Percentiles rank a stretch among this genome's conserved stretches.
Evolutionary conservation across 495 filamentous ascomycete genomes (phyloP).

Genomic region (Podospora bellae-mahoneyi): DNA sequence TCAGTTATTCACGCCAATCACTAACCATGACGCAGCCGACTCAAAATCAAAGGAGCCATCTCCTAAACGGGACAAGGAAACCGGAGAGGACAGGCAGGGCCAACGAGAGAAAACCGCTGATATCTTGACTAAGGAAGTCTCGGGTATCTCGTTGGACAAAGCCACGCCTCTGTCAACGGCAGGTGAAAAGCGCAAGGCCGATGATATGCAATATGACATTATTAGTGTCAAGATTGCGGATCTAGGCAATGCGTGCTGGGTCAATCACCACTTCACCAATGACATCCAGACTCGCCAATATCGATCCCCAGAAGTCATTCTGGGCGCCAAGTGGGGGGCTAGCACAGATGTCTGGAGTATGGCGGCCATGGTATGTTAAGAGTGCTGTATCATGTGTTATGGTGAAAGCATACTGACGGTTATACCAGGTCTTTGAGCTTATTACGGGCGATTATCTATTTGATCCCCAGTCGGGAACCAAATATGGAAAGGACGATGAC

Average conservation of each 20-base stretch:
- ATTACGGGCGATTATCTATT: conserved; percentile 99
- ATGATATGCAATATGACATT: conserved; percentile 58
- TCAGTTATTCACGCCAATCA: background rate
- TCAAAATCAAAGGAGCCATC: conserved; percentile 54
- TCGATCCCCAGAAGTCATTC: conserved; percentile 92
- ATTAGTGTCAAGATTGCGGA: conserved; percentile 99
- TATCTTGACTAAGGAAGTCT: conserved; percentile 84
- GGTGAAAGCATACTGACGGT: conserved; percentile 5
- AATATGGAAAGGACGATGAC: conserved; percentile 99
- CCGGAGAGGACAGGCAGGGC: conserved; percentile 70
- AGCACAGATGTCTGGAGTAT: conserved; percentile 99
- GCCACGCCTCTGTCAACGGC: conserved; percentile 39
- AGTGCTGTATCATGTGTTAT: background rate
- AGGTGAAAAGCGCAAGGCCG: conserved; percentile 50
- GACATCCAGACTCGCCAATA: conserved; percentile 99
- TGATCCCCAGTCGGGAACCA: conserved; percentile 96
- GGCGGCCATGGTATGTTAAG: conserved; percentile 82
- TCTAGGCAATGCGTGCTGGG: conserved; percentile 98
- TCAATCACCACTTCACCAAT: conserved; percentile 97
- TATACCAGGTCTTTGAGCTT: conserved; percentile 82
- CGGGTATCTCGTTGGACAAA: conserved; percentile 91
- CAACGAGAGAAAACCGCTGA: conserved; percentile 93
- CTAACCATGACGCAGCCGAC: conserved; percentile 21
- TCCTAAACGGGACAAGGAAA: conserved; percentile 44
- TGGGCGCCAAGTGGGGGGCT: conserved; percentile 96